A percentile compares a stretch with the other conserved stretches of the same genome.
phyloP scores from a whole-genome alignment of 257 asterid species.

The Lycium ferocissimum region DNA sequence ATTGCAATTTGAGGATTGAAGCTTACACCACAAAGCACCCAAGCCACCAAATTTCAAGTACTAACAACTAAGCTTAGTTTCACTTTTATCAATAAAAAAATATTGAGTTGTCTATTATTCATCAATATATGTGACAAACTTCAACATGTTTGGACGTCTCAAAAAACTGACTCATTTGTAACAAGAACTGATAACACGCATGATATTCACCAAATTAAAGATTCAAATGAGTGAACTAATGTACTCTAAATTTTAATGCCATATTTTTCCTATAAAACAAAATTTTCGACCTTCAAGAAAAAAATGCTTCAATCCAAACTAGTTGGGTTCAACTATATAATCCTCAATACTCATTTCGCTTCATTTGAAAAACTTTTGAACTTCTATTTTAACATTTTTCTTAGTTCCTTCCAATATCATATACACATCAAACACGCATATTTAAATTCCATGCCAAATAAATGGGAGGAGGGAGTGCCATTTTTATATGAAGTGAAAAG shows the following conservation, averaged over 20 bases:
- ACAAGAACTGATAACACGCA: not conserved
- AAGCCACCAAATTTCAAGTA: not conserved
- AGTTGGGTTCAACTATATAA: not conserved
- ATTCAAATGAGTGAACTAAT: not conserved
- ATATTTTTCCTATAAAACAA: not conserved
- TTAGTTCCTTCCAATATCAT: not conserved
- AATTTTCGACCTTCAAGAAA: not conserved
- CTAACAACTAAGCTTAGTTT: slow-evolving; percentile 5
- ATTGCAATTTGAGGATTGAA: slow-evolving; percentile 8
- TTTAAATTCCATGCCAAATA: slow-evolving; percentile 23
- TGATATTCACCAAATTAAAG: not conserved
- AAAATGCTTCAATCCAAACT: slow-evolving; percentile 16
- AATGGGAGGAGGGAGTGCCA: slow-evolving; percentile 9
- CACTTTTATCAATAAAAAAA: slow-evolving; percentile 16
- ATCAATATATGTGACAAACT: slow-evolving; percentile 7
- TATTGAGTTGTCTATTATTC: not conserved
- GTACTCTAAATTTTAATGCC: not conserved
- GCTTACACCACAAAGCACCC: not conserved
- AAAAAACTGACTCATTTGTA: not conserved
- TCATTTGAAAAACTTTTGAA: not conserved
- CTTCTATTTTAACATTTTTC: slow-evolving; percentile 10
- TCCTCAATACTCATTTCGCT: slow-evolving; percentile 1
- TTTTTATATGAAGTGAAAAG: slow-evolving; percentile 7
- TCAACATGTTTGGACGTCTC: not conserved
- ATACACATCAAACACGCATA: not conserved